phyloP scores from a whole-genome alignment of 257 asterid genomes.

The Scutellaria minor region DNA sequence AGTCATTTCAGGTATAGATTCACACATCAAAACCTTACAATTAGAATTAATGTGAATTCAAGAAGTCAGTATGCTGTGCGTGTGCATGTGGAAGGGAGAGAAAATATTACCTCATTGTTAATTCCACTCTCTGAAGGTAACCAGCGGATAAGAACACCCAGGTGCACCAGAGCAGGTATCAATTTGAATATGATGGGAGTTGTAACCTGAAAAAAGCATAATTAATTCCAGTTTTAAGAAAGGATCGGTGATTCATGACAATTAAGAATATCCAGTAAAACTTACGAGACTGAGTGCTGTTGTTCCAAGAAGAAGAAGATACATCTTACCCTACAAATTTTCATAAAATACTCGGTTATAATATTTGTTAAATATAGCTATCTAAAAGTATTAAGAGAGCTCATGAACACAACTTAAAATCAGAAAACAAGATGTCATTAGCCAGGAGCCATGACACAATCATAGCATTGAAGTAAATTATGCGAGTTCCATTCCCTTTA shows the following conservation, averaged over 20 bases:
- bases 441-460: background rate
- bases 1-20: background rate
- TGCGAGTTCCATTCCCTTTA: background rate
- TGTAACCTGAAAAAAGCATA: slow-evolving; percentile 63
- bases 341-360: background rate
- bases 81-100: slow-evolving; percentile 6
- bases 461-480: background rate
- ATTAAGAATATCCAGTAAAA: background rate
- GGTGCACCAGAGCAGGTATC: slow-evolving; percentile 76
- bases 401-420: background rate
- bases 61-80: background rate
- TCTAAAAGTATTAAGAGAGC: background rate
- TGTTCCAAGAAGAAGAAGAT: slow-evolving; percentile 95
- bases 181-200: slow-evolving; percentile 89
- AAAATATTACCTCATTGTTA: slow-evolving; percentile 57
- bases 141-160: slow-evolving; percentile 89
- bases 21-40: slow-evolving; percentile 1
- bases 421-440: background rate
- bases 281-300: slow-evolving; percentile 95
- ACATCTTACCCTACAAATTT: slow-evolving; percentile 81
- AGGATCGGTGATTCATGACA: background rate
- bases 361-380: background rate
- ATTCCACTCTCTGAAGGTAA: slow-evolving; percentile 69
- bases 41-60: slow-evolving; percentile 9
- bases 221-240: slow-evolving; percentile 4